Evolutionary conservation across 805 yeast genomes (phyloP).

Genomic region (Wickerhamiella occidentalis): DNA sequence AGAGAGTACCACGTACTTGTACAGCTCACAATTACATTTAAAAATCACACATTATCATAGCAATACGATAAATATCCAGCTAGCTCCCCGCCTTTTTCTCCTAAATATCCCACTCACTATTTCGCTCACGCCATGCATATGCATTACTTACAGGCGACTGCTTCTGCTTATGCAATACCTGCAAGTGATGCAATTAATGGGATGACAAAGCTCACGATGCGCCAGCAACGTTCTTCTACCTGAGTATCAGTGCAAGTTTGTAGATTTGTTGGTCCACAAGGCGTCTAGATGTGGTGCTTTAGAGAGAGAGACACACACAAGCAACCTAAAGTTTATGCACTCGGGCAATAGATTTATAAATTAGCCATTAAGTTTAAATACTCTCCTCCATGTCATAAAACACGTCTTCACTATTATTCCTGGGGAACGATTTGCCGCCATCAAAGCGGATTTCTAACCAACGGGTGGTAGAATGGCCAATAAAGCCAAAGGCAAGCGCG

Average conservation of each 20-base stretch:
- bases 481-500: slow-evolving; percentile 51
- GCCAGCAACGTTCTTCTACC: background rate
- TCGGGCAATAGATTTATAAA: background rate
- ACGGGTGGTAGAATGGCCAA: slow-evolving; percentile 30
- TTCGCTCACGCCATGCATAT: slow-evolving; percentile 4
- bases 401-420: background rate
- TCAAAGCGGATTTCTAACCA: slow-evolving; percentile 19
- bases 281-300: no score
- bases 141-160: background rate
- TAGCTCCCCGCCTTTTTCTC: no score
- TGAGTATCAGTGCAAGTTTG: no score
- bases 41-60: no score
- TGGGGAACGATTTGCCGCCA: slow-evolving; percentile 10
- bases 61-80: no score
- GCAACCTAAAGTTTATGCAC: no score
- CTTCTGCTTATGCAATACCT: background rate
- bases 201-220: background rate
- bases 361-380: background rate
- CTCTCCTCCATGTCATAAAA: slow-evolving; percentile 7
- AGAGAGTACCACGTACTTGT: no score
- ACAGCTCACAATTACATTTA: no score
- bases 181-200: background rate
- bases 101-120: background rate
- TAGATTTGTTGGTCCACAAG: no score
- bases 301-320: no score